Conservation (phyloP, 1,284 basidiomycete genomes). For the Coniophora puteana region DNA sequence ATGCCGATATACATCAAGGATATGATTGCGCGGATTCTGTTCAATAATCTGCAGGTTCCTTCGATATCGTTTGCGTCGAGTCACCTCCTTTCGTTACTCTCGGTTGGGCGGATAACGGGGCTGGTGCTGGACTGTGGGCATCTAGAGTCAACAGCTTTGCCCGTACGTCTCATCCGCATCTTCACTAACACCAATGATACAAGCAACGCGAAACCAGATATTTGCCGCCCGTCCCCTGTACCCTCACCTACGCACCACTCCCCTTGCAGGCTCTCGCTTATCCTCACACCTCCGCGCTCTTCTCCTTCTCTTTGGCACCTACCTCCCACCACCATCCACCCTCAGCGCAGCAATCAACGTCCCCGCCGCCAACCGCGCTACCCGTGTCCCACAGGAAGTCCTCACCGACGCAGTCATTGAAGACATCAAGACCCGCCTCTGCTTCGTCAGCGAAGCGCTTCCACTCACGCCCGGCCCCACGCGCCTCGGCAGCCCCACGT, state of each 20-base stretch:
- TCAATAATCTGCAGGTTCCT: conserved; percentile 89
- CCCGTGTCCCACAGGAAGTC: conserved; percentile 68
- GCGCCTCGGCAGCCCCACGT: conserved; percentile 38
- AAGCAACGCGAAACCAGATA: conserved; percentile 64
- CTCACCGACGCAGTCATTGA: conserved; percentile 75
- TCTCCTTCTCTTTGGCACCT: conserved; percentile 76
- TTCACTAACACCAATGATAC: conserved; percentile 3
- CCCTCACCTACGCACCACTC: conserved; percentile 76
- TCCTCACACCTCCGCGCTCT: conserved; percentile 76
- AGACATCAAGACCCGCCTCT: conserved; percentile 79
- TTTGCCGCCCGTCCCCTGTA: conserved; percentile 85
- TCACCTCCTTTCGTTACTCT: conserved; percentile 80
- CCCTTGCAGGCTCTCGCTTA: conserved; percentile 74
- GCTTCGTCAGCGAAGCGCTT: conserved; percentile 68
- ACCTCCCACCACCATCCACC: conserved; percentile 72
- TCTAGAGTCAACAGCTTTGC: conserved; percentile 83
- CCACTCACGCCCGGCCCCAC: conserved; percentile 34
- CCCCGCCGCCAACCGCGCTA: conserved; percentile 57
- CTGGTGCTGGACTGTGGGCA: conserved; percentile 92
- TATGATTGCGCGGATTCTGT: conserved; percentile 80
- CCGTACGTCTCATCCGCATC: conserved; percentile 50
- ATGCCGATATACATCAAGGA: conserved; percentile 87
- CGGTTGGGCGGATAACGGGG: conserved; percentile 86
- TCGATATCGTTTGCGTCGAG: conserved; percentile 91
- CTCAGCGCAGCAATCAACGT: conserved; percentile 61